phyloP scores from a whole-genome alignment of 2,329 filamentous ascomycete genomes.

The Boeremia lycopersici region DNA sequence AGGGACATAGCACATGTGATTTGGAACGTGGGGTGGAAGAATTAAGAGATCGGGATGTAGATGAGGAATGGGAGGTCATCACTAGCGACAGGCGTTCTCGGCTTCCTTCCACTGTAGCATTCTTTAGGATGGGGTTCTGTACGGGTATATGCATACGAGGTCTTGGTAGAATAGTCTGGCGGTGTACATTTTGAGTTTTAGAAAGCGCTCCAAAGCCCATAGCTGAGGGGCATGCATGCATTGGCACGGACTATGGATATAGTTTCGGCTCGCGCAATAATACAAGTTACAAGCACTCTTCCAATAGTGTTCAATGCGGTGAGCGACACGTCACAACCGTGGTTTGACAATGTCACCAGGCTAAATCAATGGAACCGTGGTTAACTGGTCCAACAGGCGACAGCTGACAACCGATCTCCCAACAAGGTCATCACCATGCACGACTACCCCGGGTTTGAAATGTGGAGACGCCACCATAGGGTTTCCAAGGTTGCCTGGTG shows the following conservation, averaged over 20 bases:
- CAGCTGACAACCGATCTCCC: constrained; percentile 1
- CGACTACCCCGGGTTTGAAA: constrained; percentile 9
- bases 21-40: constrained; percentile 69
- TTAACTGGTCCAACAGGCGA: not conserved
- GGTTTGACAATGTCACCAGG: not conserved
- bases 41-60: constrained; percentile 30
- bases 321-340: not conserved
- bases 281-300: constrained; percentile 17
- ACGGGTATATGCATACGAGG: constrained; percentile 20
- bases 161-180: constrained; percentile 17
- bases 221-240: constrained; percentile 23
- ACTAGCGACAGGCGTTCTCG: constrained; percentile 34
- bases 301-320: not conserved
- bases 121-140: constrained; percentile 22
- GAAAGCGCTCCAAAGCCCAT: constrained; percentile 9
- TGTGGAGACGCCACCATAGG: constrained; percentile 2
- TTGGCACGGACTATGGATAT: constrained; percentile 21
- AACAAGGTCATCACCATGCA: not conserved
- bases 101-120: constrained; percentile 24
- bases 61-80: constrained; percentile 16
- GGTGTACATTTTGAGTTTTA: constrained; percentile 15
- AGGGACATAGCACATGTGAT: constrained; percentile 69
- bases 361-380: not conserved
- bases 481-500: constrained; percentile 1
- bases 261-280: constrained; percentile 23